A percentile compares a stretch with the other conserved stretches of the same genome.
phyloP scores from a whole-genome alignment of 2,329 filamentous ascomycete species.

The Colletotrichum filicis region DNA sequence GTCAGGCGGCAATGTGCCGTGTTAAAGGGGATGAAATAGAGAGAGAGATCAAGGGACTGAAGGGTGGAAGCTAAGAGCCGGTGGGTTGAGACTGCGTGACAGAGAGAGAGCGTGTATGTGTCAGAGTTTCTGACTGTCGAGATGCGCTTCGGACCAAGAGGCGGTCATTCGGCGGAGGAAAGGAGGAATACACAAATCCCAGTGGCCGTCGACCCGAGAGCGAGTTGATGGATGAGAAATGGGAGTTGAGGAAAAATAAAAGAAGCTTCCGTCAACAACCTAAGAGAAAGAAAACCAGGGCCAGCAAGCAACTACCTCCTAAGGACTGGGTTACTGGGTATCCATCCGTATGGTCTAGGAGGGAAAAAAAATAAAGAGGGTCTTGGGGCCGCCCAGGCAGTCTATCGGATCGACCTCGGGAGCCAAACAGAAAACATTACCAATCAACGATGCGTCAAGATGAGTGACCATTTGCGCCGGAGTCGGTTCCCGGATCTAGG shows the following conservation, averaged over 20 bases:
- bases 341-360: background rate
- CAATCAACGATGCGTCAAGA: slow-evolving; percentile 26
- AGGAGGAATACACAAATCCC: background rate
- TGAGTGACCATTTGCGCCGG: slow-evolving; percentile 15
- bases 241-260: background rate
- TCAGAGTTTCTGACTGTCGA: background rate
- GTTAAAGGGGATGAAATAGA: slow-evolving; percentile 10
- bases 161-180: slow-evolving; percentile 19
- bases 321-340: background rate
- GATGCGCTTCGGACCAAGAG: slow-evolving; percentile 9
- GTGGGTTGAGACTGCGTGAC: background rate
- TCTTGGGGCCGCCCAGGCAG: background rate
- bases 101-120: background rate
- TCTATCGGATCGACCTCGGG: slow-evolving; percentile 30
- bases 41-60: background rate
- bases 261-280: background rate
- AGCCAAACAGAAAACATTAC: slow-evolving; percentile 19
- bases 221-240: background rate
- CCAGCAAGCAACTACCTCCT: background rate
- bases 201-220: slow-evolving; percentile 5
- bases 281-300: background rate
- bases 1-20: background rate
- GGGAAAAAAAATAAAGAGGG: background rate
- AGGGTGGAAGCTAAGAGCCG: background rate
- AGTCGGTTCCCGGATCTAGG: slow-evolving; percentile 26